phyloP scores from a whole-genome alignment of 176 grass and related monocot genomes.

The Aegilops bicornis region DNA sequence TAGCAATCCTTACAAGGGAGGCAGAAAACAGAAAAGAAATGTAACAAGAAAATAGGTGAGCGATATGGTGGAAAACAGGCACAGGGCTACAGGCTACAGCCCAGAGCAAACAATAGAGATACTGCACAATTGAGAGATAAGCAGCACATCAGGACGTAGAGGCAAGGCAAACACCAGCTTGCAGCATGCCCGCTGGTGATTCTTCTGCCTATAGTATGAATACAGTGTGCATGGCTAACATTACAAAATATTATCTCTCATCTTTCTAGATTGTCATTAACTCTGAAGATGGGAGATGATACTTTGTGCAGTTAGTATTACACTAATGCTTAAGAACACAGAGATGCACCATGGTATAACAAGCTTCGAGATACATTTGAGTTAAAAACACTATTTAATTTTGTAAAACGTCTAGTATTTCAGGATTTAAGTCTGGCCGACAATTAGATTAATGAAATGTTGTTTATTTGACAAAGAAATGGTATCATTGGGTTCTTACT shows the following conservation, averaged over 20 bases:
- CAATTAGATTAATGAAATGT: neutral
- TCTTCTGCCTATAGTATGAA: no score
- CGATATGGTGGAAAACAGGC: no score
- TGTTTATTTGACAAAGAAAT: neutral
- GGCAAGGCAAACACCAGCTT: no score
- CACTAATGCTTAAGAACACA: neutral
- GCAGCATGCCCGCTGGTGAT: no score
- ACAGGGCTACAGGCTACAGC: no score
- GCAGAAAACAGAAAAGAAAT: neutral
- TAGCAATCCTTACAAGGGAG: neutral
- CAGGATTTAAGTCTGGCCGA: neutral
- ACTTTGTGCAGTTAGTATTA: neutral
- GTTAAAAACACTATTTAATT: neutral
- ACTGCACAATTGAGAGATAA: no score
- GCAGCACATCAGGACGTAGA: no score
- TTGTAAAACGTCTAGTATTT: neutral
- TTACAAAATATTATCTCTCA: neutral
- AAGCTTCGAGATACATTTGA: neutral
- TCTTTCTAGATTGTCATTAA: neutral
- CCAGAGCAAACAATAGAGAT: no score
- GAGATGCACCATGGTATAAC: neutral
- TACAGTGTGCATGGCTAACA: neutral
- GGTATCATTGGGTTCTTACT: neutral
- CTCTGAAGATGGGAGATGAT: neutral
- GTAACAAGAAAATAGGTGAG: no score